Base-by-base conservation (phyloP, 2,329 filamentous ascomycete species). In the Trichoderma semiorbis region DNA sequence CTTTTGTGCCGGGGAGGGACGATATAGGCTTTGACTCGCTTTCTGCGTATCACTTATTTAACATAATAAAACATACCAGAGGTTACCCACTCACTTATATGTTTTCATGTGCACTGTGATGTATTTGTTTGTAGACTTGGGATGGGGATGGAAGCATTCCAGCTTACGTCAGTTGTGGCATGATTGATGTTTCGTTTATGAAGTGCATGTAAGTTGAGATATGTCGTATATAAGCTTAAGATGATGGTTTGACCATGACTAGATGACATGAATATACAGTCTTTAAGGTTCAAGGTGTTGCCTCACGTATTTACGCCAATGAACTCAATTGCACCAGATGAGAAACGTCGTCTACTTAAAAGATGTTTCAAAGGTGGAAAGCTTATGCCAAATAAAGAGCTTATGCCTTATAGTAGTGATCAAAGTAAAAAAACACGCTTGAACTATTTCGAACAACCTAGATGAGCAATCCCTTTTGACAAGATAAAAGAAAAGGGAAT, bases 41-140 rank as follows among this genome's bases (percentile, higher is more conserved):
- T 87, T 89, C 87, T 90, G 88, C 81, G 88, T 89, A 89, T 87
- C 83, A 85, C 82, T 85, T 87, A 86, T 83, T 75, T 79, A 74
- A 79, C 73, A 78, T 79, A 80, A 78, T 77, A 75, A 78, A 82
- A 81, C 87, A 89, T 89, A 89, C 87, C 87, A 90, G 88, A 89
- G 87, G 86, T 88, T 89, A 90, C 88, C 88, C 87, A 87, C 87
- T 88, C 85, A 87, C 47, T 76, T 58, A 26, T 10, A 5, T 0
- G 24, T 69, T 50, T 36, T 12, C 7, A 7, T n/a, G 36, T 60
- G 39, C 47, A 34, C 12, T 43, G 30, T 57, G 61, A 64, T 47
- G 36, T 65, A 12, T 50, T 64, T 18, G n/a, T 16, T 28, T 30
- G 28, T 57, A 18, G 26, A 3, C 3, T 7, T 6, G 10, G 12